Evolutionary conservation across 2,329 filamentous ascomycete genomes (phyloP), one percentile per base, ranked within the genome.

Genomic region (Plenodomus biglobosus): DNA sequence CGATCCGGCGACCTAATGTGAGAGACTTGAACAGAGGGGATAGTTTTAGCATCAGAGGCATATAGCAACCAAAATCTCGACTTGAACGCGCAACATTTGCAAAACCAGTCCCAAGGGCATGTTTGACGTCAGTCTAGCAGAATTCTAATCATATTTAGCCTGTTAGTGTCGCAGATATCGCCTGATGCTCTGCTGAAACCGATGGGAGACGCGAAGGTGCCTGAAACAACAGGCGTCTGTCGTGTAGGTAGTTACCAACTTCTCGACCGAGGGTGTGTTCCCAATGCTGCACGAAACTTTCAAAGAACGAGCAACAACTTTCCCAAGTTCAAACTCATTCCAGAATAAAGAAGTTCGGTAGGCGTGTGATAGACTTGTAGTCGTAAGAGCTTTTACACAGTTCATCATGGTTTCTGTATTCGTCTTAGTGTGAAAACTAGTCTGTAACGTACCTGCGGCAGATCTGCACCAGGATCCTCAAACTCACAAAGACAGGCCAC

Each of bases 131-230:
- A 32, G 27, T 7, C 7, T 32, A 7, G 13, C 27, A 32, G 11
- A 15, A 10, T 3, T 32, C 3, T 15, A 8, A 32, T 32, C 22
- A 32, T 10, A 8, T 11, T 7, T 3, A 32, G 27, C 35, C 38
- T 22, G 34, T 38, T 35, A 43, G 30, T 35, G 37, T 22, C 32
- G 37, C 39, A 37, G 37, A 39, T 39, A 24, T 40, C 16, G 44
- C 40, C 41, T 46, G 55, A 55, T 52, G 50, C 48, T 35, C 34
- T 56, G 21, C 48, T 62, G 58, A 64, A 64, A 62, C 59, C 20
- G 38, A 48, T 19, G 38, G 53, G 53, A 57, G 55, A 59, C 58
- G 45, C 38, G n/a, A 42, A 49, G 22, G 21, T 46, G 44, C 57
- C 49, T 56, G 55, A 56, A 58, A 59, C 50, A 36, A 24, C 30